Base-by-base conservation (phyloP, 2,329 filamentous ascomycete genomes). In the Bisporella sp. region DNA sequence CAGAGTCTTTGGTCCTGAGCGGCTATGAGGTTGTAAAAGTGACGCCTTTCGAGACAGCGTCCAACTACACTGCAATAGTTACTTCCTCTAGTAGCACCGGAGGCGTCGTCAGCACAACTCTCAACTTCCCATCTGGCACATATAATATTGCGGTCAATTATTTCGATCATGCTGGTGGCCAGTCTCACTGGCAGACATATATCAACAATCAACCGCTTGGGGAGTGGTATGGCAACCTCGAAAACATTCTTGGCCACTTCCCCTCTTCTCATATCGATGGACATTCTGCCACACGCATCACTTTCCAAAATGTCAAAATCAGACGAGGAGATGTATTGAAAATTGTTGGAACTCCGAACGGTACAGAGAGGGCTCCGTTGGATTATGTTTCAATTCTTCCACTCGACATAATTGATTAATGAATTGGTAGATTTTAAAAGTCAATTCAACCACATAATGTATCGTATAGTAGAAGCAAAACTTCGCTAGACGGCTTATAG, bases 61-160 rank as follows among this genome's bases (percentile, higher is more conserved):
- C 79, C 1, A 73, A 75, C 2, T 68, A 66, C 42, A 73, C 64
- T 4, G 76, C 76, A 6, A 75, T 85, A 45, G 74, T 84, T 42
- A 83, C 79, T 0, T 64, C 63, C 1, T 69, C 70, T 7, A 82
- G 81, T 58, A 67, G 62, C 3, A 80, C 75, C 1, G 60, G 65
- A 0, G 79, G 76, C 4, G 75, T 71, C 1, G 80, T 74, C 0
- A 65, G 64, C 2, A 68, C 74, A 0, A 70, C 58, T 12, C 60
- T 84, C 1, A 58, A 67, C 0, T 77, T 77, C 47, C 64, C 71
- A 1, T 68, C 70, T 0, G 82, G 81, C 0, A 73, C 59, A 5
- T 88, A 87, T 55, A 75, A 84, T 56, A 53, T 88, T 3, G 81
- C 77, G 0, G 73, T 87, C 6, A 84, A 84, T 53, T 87, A 87